phyloP scores from a whole-genome alignment of 2,329 filamentous ascomycete genomes.

The Ascocoryne sarcoides region DNA sequence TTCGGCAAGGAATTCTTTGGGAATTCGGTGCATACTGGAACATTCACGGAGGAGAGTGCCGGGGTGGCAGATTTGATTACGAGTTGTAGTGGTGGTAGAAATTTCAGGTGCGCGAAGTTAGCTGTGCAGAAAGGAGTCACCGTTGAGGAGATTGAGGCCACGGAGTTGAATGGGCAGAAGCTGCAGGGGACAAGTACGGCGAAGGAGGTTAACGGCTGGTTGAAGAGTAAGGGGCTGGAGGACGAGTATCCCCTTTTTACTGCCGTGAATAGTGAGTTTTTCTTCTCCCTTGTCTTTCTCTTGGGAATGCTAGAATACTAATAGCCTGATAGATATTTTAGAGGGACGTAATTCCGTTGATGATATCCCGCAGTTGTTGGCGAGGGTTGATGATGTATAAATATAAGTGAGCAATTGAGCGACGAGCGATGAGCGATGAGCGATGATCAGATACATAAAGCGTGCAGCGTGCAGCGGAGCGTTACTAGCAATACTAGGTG shows the following conservation, averaged over 20 bases:
- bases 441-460: no score
- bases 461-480: no score
- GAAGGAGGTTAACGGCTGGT: constrained; percentile 80
- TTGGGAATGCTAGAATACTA: no score
- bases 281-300: neutral
- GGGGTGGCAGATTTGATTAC: constrained; percentile 95
- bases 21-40: constrained; percentile 68
- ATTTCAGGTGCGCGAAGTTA: constrained; percentile 89
- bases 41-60: constrained; percentile 94
- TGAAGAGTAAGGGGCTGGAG: constrained; percentile 70
- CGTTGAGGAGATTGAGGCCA: constrained; percentile 79
- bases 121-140: constrained; percentile 69
- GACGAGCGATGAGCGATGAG: no score
- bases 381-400: constrained; percentile 2
- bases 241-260: constrained; percentile 88
- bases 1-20: constrained; percentile 93
- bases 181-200: constrained; percentile 91
- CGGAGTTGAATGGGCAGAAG: constrained; percentile 93
- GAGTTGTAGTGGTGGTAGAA: constrained; percentile 82
- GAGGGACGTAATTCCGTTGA: constrained; percentile 2
- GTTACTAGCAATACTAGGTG: no score
- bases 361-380: constrained; percentile 4
- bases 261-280: constrained; percentile 53
- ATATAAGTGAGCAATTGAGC: no score
- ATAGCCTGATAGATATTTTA: constrained; percentile 51